phyloP scores from a whole-genome alignment of 176 grass and related monocot species.

The Chrysopogon serrulatus region DNA sequence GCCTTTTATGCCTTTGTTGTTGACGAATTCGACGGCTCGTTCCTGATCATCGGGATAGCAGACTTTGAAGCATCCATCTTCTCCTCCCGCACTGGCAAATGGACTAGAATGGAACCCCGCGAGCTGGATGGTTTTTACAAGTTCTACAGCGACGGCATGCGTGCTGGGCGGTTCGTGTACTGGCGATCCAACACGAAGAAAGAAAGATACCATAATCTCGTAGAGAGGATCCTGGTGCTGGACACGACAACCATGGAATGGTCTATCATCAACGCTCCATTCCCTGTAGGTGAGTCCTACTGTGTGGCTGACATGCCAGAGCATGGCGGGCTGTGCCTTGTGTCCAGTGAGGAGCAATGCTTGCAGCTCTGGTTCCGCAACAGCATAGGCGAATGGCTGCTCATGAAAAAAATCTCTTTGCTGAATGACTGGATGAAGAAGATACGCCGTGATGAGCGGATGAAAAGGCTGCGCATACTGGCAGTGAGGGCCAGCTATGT shows the following conservation, averaged over 20 bases:
- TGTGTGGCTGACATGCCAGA: slow-evolving; percentile 6
- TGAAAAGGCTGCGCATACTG: not conserved
- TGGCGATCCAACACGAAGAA: not conserved
- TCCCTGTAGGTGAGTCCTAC: not conserved
- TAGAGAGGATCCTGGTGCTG: slow-evolving; percentile 5
- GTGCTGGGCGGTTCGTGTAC: not conserved
- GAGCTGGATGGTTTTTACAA: not conserved
- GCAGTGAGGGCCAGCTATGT: not conserved
- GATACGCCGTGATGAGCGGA: not conserved
- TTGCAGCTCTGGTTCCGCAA: slow-evolving; percentile 14
- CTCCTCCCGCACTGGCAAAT: slow-evolving; percentile 13
- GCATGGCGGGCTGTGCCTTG: slow-evolving; percentile 17
- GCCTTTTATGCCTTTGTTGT: not conserved
- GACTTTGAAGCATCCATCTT: not conserved
- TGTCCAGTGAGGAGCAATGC: slow-evolving; percentile 24
- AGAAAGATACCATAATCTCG: rapidly evolving
- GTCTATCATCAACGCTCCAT: not conserved
- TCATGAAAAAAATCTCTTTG: not conserved
- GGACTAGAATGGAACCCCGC: not conserved
- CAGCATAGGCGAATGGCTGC: not conserved
- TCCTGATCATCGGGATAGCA: not conserved
- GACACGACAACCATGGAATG: slow-evolving; percentile 17
- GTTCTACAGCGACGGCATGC: not conserved
- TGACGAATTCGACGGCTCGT: slow-evolving; percentile 19
- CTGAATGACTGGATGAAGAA: not conserved